Base-by-base conservation (phyloP, 1,139 yeast genomes). In the Pichia sorboxylosa region DNA sequence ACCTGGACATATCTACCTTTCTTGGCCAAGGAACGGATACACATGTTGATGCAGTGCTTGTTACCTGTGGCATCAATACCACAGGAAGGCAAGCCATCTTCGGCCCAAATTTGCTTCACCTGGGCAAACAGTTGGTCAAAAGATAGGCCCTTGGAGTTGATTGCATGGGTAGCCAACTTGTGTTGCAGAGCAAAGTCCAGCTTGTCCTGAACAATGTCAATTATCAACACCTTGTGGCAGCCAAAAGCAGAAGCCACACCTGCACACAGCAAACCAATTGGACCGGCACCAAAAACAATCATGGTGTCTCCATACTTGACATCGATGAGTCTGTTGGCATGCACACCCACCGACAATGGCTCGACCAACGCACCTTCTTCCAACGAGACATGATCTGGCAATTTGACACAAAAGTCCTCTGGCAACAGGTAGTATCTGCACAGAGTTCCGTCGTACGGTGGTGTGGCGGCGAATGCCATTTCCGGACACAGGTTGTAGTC, bases 291-390 rank as follows among this genome's bases (percentile, higher is more conserved):
- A 46, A 81, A 79, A 4, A 85, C 80, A 26, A 76, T 75, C 17
- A 78, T 82, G 10, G 69, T 63, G 41, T 82, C 92, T 40, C 92
- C 93, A 43, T 80, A 73, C 28, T 59, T 64, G 35, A 81, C 62
- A 21, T 65, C 66, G n/a, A 80, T 82, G 37, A 73, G 64, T 53
- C 75, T 79, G 39, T 76, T 66, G 4, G 90, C 90, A 47, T 83
- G 94, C 9, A 85, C 83, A 25, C 83, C 94, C 29, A 85, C 95
- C 18, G 83, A 66, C 47, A 84, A 61, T 24, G 96, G 96, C 59
- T 85, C 96, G 25, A 80, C 81, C 53, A 84, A 57, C 2, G 95
- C 94, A 40, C 94, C 95, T 58, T 81, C 77, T 54, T 83, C 94
- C 42, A 77, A 69, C 4, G 81, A 64, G 21, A 84, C 82, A 46